Percentiles rank a stretch among this genome's conserved stretches.
Evolutionary conservation across 371 early-diverging fungal genomes (phyloP).

Genomic region (Saksenaea oblongispora): DNA sequence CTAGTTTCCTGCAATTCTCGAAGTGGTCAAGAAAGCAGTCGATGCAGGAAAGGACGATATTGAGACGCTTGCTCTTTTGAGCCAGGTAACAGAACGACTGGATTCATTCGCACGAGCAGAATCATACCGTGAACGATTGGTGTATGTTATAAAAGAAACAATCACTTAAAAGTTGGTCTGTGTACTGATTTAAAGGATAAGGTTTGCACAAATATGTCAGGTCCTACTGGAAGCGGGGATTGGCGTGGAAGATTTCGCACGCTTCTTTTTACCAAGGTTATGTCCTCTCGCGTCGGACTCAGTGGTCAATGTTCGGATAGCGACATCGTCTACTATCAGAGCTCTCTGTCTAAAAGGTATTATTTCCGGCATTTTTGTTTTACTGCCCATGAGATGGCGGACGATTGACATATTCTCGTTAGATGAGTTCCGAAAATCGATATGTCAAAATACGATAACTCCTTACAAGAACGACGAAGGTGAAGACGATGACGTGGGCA

Average conservation of each 20-base stretch:
- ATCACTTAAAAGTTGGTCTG: neutral
- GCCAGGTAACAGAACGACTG: slow-evolving; percentile 30
- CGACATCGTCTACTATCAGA: slow-evolving; percentile 29
- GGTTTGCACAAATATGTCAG: slow-evolving; percentile 41
- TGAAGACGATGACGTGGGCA: slow-evolving; percentile 22
- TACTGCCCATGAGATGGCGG: neutral
- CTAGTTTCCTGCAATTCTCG: slow-evolving; percentile 31
- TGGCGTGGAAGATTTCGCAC: slow-evolving; percentile 30
- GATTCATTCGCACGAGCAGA: slow-evolving; percentile 26
- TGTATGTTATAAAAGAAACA: slow-evolving; percentile 16
- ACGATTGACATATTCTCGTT: neutral
- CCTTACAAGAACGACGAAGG: slow-evolving; percentile 17
- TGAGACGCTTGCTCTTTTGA: slow-evolving; percentile 21
- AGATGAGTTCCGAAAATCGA: neutral
- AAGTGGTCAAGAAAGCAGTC: slow-evolving; percentile 24
- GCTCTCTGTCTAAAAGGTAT: slow-evolving; percentile 32
- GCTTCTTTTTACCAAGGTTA: slow-evolving; percentile 34
- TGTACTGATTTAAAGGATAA: slow-evolving; percentile 4
- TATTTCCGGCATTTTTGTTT: neutral
- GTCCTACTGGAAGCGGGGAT: slow-evolving; percentile 33
- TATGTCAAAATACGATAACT: slow-evolving; percentile 13
- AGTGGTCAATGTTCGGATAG: slow-evolving; percentile 44
- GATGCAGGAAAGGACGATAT: slow-evolving; percentile 23
- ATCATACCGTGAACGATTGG: slow-evolving; percentile 26
- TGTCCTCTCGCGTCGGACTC: slow-evolving; percentile 35